Conservation (phyloP, 768 basidiomycete genomes). For the Hebeloma cylindrosporum region DNA sequence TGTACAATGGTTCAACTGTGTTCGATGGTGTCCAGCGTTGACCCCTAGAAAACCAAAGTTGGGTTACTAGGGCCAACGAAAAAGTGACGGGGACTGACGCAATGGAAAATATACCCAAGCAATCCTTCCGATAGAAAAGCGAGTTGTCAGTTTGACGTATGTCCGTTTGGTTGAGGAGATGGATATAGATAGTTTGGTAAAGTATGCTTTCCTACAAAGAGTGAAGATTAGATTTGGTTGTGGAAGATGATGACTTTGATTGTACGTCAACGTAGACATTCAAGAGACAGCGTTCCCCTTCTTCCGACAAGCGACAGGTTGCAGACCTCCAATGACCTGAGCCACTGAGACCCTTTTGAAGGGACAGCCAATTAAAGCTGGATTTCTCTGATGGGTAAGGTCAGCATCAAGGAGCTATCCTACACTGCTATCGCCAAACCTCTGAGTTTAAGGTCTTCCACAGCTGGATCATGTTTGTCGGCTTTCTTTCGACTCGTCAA, state of each 20-base stretch:
- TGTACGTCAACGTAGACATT: constrained; percentile 77
- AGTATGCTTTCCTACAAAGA: constrained; percentile 63
- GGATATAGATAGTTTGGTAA: constrained; percentile 71
- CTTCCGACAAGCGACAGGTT: constrained; percentile 68
- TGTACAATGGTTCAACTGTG: constrained; percentile 66
- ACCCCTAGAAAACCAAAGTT: constrained; percentile 36
- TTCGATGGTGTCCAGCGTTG: constrained; percentile 58
- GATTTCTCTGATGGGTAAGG: constrained; percentile 59
- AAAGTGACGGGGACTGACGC: constrained; percentile 47
- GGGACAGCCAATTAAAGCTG: constrained; percentile 71
- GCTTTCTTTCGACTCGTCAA: constrained; percentile 48
- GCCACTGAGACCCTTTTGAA: constrained; percentile 49
- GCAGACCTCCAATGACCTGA: constrained; percentile 72
- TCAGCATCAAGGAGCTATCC: not conserved
- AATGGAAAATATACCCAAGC: constrained; percentile 66
- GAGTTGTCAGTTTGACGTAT: constrained; percentile 76
- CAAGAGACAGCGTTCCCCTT: constrained; percentile 64
- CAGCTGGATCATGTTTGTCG: constrained; percentile 51
- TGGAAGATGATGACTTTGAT: constrained; percentile 5
- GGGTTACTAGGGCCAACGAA: not conserved
- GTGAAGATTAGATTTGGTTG: constrained; percentile 18
- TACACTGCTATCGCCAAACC: constrained; percentile 37
- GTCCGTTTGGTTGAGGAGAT: constrained; percentile 76
- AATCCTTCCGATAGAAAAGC: constrained; percentile 74
- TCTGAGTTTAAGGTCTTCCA: constrained; percentile 59